Evolutionary conservation across 2,329 filamentous ascomycete species (phyloP), one percentile per base, ranked within the genome.

Genomic region (Aspergillus fructus): DNA sequence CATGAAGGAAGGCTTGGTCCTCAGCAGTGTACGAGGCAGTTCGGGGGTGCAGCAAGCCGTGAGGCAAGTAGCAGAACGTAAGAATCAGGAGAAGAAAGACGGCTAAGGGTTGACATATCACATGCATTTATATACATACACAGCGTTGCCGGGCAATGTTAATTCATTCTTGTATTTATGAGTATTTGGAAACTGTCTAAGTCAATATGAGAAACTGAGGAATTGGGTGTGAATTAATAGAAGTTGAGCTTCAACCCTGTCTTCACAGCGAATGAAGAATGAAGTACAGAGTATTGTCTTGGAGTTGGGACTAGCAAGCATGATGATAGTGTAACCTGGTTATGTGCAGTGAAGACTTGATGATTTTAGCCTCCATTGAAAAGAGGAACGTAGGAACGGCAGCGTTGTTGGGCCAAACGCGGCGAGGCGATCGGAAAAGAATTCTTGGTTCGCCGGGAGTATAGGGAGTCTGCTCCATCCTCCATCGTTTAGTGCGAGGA

Each of bases 1-100:
- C 66, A 84, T 97, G 76, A 89, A 88, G 74, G 90, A 94, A 67
- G 96, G 91, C 83, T 79, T 97, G 64, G 86, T 97, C 50, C 87
- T 96, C 72, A 96, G 96, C 69, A 93, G 88, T 13, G 89, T 96
- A 59, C 83, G 86, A 63, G 85, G 84, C 48, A 90, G 93, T 73
- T 88, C 87, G 1, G 90, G 93, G 76, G 93, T 97, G 8, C 83
- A 87, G 64, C 88, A 91, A 72, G 92, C 92, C 0, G 81, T 96
- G 64, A 86, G 86, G 23, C 83, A 81, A 58, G 86, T 87, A 27
- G 76, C 93, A 56, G 82, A 84, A 70, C 85, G 81, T 68, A 78
- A 85, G 65, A 81, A 88, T 63, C 61, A 57, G 40, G 66, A 64
- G 23, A 66, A 59, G 49, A 65, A 67, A 47, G 60, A 33, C 4